These are phyloP conservation scores for Bipolaris victoriae DNA, from an alignment of 2,329 filamentous ascomycete genomes.

Conservation along the genomic window DNA sequence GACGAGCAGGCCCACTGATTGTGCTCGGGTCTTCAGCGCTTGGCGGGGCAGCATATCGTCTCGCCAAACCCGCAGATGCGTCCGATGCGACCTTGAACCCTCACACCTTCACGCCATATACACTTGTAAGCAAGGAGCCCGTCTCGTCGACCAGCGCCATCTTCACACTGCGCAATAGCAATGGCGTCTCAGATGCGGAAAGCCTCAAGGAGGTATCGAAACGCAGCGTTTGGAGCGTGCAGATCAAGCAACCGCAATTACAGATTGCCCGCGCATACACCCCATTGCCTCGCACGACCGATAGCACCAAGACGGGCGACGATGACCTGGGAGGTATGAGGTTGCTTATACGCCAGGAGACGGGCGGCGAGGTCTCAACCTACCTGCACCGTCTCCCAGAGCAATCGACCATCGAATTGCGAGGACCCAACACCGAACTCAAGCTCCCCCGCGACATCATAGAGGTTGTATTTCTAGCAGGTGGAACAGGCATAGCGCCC, in stretches of 20 bases:
- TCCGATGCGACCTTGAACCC: conserved; percentile 58
- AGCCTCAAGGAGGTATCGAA: conserved; percentile 55
- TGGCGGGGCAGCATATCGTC: conserved; percentile 46
- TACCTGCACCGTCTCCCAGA: conserved; percentile 73
- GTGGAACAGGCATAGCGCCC: conserved; percentile 90
- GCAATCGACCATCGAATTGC: conserved; percentile 71
- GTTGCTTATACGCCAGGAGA: conserved; percentile 79
- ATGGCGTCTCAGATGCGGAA: conserved; percentile 36
- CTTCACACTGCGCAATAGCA: conserved; percentile 63
- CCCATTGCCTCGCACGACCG: conserved; percentile 70
- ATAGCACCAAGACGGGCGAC: conserved; percentile 26
- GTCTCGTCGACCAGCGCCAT: conserved; percentile 73
- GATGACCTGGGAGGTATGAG: conserved; percentile 58
- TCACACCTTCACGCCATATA: conserved; percentile 69
- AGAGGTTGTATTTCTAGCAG: conserved; percentile 81
- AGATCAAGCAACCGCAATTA: conserved; percentile 92
- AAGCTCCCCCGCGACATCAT: conserved; percentile 59
- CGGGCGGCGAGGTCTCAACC: conserved; percentile 81
- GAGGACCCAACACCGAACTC: conserved; percentile 79
- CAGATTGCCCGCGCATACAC: conserved; percentile 94
- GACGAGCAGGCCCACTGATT: conserved; percentile 38
- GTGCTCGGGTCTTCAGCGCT: conserved; percentile 42
- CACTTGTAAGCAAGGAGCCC: conserved; percentile 64
- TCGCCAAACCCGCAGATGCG: conserved; percentile 26
- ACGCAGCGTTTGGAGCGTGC: conserved; percentile 81